Evolutionary conservation across 768 basidiomycete genomes (phyloP).

Genomic region (Artomyces pyxidatus): DNA sequence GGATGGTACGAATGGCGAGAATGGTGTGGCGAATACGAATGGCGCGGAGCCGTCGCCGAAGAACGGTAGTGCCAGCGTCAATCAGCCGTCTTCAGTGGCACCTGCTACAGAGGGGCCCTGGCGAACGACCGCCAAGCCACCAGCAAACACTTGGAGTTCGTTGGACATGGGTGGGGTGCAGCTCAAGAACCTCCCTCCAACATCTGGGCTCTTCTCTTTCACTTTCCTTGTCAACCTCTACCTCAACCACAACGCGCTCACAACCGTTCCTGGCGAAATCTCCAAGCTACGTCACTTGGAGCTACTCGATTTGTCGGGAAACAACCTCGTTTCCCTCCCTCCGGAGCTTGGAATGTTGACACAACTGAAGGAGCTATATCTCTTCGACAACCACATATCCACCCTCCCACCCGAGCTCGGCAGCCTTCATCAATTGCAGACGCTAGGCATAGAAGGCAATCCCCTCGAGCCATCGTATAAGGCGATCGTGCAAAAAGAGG

Average conservation of each 20-base stretch:
- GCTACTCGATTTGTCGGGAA: slow-evolving; percentile 86
- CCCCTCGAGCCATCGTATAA: slow-evolving; percentile 76
- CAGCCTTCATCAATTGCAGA: slow-evolving; percentile 84
- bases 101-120: slow-evolving; percentile 63
- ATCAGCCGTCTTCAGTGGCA: slow-evolving; percentile 72
- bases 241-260: slow-evolving; percentile 89
- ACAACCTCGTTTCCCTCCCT: slow-evolving; percentile 69
- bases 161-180: slow-evolving; percentile 95
- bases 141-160: slow-evolving; percentile 78
- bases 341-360: slow-evolving; percentile 88
- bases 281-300: slow-evolving; percentile 78
- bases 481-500: slow-evolving; percentile 84
- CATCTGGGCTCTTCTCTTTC: slow-evolving; percentile 73
- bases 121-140: slow-evolving; percentile 53
- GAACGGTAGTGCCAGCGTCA: slow-evolving; percentile 27
- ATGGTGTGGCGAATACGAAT: slow-evolving; percentile 12
- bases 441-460: slow-evolving; percentile 95
- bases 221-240: slow-evolving; percentile 92
- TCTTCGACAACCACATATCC: slow-evolving; percentile 92
- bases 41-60: slow-evolving; percentile 30
- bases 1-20: slow-evolving; percentile 7
- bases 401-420: slow-evolving; percentile 85
- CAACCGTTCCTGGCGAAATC: slow-evolving; percentile 74
- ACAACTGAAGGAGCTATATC: slow-evolving; percentile 81
- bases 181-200: slow-evolving; percentile 81